Conservation (phyloP, 2,329 filamentous ascomycete genomes). For the Xylariales sp. region DNA sequence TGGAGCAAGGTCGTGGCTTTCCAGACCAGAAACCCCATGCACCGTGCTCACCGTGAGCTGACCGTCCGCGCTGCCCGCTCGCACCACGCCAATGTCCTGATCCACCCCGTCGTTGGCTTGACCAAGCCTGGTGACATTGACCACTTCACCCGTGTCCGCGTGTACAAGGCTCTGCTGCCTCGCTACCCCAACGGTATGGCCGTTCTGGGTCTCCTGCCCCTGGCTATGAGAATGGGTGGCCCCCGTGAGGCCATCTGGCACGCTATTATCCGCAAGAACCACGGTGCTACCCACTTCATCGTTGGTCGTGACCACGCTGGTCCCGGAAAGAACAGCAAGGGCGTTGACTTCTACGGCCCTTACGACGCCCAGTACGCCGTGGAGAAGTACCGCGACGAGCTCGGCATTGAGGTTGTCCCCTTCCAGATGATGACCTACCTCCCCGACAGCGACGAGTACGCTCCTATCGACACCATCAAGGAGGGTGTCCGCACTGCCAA, state of each 20-base stretch:
- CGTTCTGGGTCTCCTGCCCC: conserved; percentile 85
- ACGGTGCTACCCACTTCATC: conserved; percentile 98
- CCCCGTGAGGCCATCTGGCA: conserved; percentile 99
- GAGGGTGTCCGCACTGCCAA: conserved; percentile 80
- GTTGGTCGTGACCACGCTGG: conserved; percentile 97
- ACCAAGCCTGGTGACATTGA: conserved; percentile 99
- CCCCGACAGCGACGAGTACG: conserved; percentile 95
- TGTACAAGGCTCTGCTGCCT: conserved; percentile 94
- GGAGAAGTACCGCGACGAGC: conserved; percentile 93
- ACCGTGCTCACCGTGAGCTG: conserved; percentile 95
- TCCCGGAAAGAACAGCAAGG: conserved; percentile 96
- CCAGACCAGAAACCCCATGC: conserved; percentile 99
- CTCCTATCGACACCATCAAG: conserved; percentile 84
- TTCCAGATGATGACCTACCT: conserved; percentile 99
- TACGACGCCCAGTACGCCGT: conserved; percentile 97
- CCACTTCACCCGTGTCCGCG: conserved; percentile 98
- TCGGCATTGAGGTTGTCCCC: conserved; percentile 96
- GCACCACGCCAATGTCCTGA: conserved; percentile 96
- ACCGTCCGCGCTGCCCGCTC: conserved; percentile 94
- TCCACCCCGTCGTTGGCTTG: conserved; percentile 96
- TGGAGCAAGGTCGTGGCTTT: conserved; percentile 98
- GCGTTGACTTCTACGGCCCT: conserved; percentile 94
- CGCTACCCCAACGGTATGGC: conserved; percentile 99
- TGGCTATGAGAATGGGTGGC: conserved; percentile 99
- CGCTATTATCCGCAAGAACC: conserved; percentile 99